Conservation (phyloP, 2,329 filamentous ascomycete species). For the Colletotrichum liaoningense region DNA sequence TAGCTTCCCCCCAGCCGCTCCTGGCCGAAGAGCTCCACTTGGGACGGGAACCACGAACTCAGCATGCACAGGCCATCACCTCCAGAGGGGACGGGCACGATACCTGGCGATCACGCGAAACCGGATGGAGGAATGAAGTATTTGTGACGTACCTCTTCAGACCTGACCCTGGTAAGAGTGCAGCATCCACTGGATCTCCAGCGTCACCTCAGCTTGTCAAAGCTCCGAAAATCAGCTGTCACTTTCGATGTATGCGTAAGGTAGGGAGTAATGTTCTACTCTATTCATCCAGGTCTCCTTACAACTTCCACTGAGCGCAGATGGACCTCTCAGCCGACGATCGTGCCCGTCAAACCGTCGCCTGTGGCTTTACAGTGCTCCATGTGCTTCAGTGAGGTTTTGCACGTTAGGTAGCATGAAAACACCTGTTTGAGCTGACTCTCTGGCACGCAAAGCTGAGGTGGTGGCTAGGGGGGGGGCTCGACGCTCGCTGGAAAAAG, state of each 20-base stretch:
- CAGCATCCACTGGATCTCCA: constrained; percentile 1
- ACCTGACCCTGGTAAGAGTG: not conserved
- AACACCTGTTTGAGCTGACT: not conserved
- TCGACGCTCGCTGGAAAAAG: constrained; percentile 5
- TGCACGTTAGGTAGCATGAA: not conserved
- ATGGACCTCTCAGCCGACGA: not conserved
- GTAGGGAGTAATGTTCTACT: not conserved
- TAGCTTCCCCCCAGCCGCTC: constrained; percentile 27
- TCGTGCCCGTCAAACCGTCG: not conserved
- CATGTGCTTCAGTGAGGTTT: not conserved
- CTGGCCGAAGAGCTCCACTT: constrained; percentile 16
- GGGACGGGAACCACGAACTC: not conserved
- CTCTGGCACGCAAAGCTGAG: constrained; percentile 14
- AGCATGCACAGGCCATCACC: constrained; percentile 17
- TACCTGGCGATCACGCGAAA: not conserved
- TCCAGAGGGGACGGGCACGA: not conserved
- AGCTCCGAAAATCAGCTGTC: constrained; percentile 25
- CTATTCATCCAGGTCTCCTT: not conserved
- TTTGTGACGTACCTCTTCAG: not conserved
- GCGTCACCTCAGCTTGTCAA: constrained; percentile 3
- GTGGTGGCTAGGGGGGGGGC: constrained; percentile 13
- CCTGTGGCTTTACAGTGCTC: not conserved
- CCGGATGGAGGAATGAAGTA: not conserved
- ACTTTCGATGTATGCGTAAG: not conserved
- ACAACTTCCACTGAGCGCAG: not conserved